Base-by-base conservation (phyloP, 208 protist genomes). In the Phytomonas francai region DNA sequence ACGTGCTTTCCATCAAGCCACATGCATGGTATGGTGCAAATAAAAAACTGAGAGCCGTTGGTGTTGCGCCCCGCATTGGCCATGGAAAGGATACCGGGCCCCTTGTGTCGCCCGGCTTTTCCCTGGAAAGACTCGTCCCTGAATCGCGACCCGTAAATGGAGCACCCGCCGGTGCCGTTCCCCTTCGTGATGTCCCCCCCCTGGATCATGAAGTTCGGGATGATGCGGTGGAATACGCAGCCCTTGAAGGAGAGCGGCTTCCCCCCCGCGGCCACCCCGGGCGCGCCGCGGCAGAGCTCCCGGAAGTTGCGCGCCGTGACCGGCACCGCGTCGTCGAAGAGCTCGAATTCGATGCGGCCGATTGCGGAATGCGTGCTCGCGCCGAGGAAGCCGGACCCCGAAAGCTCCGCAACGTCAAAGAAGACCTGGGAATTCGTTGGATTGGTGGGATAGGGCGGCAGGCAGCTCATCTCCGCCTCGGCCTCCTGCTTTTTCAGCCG, bases 1-100 rank as follows among this genome's bases (percentile, higher is more conserved):
- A 98, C 94, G 79, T 99, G 97, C 72, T 97, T 97, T 54, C 89
- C 87, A 66, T 98, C 94, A 34, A 98, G 77, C 89, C 87, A 94
- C 45, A 87, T 77, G 67, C 84, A 92, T 12, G 80, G 67, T 2
- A 87, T 83, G 22, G 91, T 96, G 72, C 87, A 94, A 36, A 97
- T 86, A 74, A 96, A 97, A 76, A 97, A 97, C 85, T 97, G 93
- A 27, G 89, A 95, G 51, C 94, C 94, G 68, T 97, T 97, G 27
- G 91, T 97, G 73, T 95, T 92, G 28, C 79, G 85, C 22, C 92
- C 92, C 16, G 89, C 87, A 72, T 97, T 97, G 54, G 94, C 94
- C 94, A 97, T 97, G 60, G 89, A 95, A 28, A 97, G 77, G 34
- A 97, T 77, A 28, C 91, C 89, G 2, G 90, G 78, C 0, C 74